Evolutionary conservation across 1,139 yeast genomes (phyloP), one percentile per base, ranked within the genome.

Genomic region (Candida mesenterica): DNA sequence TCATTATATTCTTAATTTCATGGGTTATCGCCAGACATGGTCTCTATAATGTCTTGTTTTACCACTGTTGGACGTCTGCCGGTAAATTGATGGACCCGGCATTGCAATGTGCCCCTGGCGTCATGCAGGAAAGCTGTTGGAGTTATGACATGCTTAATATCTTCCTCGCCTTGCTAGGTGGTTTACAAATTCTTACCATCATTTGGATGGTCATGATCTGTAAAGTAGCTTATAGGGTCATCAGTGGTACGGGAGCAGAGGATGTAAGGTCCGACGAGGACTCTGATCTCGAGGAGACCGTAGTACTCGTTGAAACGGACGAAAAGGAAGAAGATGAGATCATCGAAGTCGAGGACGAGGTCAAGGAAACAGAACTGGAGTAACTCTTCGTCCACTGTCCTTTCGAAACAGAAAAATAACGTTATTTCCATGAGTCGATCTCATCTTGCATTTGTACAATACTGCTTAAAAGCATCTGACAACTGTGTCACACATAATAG

Each of bases 201-300:
- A 57, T 84, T 38, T 88, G 97, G 97, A 71, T 87, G 70, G 77
- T 68, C 52, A 68, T 84, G 61, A 88, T 89, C 44, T 44, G 74
- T 14, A 78, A 76, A 49, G 94, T 88, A 20, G 87, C 86, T 14
- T 61, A 71, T 41, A 79, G 72, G 52, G 94, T 88, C 16, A 45
- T 87, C 23, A 67, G 72, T 5, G 97, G 97, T 4, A 69, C 65
- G 15, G 78, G 80, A 24, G 94, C 88, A 34, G 96, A 89, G 56
- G 85, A 83, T 41, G 82, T 95, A 46, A 79, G 95, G 55, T 90
- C 87, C 52, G 86, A 77, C 46, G 92, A 83, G 31, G 84, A 77
- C 35, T 56, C 62, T 16, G 68, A 60, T 13, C 22, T 6, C n/a
- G n/a, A n/a, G n/a, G n/a, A n/a, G n/a, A n/a, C n/a, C n/a, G n/a